Evolutionary conservation across 2,329 filamentous ascomycete species (phyloP).

Genomic region (Ophiostoma himal-ulmi): DNA sequence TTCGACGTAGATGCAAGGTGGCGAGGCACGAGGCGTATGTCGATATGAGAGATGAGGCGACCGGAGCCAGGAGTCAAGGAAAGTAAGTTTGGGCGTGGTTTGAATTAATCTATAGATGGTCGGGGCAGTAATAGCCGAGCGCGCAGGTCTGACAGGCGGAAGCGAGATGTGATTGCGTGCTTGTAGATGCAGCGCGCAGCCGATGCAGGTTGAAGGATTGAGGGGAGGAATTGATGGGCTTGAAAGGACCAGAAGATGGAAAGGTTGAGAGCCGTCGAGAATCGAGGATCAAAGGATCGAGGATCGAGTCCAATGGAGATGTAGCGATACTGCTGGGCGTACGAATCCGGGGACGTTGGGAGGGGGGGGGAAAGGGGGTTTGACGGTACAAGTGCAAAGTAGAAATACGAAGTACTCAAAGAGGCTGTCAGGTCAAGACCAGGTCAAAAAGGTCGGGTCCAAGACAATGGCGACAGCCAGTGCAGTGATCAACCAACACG

Average conservation of each 20-base stretch:
- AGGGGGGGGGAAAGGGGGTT: neutral
- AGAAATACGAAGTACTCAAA: neutral
- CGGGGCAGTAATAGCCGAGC: slow-evolving; percentile 2
- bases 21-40: neutral
- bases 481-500: neutral
- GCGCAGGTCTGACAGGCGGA: neutral
- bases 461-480: too few species aligned
- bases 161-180: slow-evolving; percentile 8
- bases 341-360: slow-evolving; percentile 1
- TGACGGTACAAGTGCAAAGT: neutral
- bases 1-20: neutral
- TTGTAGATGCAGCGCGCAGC: slow-evolving; percentile 1
- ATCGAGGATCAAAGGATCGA: neutral
- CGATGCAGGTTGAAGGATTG: neutral
- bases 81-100: neutral
- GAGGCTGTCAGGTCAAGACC: too few species aligned
- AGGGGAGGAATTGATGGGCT: neutral
- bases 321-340: neutral
- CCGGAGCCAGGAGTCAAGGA: neutral
- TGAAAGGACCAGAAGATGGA: neutral
- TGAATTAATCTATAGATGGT: neutral
- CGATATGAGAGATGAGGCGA: neutral
- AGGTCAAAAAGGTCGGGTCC: too few species aligned
- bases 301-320: neutral
- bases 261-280: neutral